Base-by-base conservation (phyloP, 257 asterid species). In the Oldenlandia corymbosa region DNA sequence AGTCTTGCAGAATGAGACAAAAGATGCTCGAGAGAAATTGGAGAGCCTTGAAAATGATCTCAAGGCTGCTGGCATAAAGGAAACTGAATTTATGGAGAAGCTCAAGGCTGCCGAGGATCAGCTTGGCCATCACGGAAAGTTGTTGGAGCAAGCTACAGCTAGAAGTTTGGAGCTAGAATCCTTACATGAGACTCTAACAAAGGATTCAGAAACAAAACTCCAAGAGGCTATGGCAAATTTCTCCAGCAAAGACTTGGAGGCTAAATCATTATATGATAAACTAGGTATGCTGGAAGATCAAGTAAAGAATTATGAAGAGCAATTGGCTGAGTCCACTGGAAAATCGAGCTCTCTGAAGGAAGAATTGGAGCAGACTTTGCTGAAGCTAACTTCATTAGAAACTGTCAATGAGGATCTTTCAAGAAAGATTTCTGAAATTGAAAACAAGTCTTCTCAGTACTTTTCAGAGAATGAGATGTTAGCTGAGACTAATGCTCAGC, bases 21-120 rank as follows among this genome's bases (percentile, higher is more conserved):
- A 59, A 64, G 56, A 64, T 64, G 73, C 94, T 39, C 91, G 76
- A 59, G 79, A 82, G 82, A 81, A 62, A 72, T 60, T 89, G 72
- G 93, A 84, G 64, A 75, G 79, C 77, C 69, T 82, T 7, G 96
- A 89, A 56, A 79, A 73, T 63, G 91, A 85, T 58, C 83, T 92
- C 27, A 77, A 66, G 67, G 81, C 76, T 69, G 73, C 88, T 62
- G 87, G 69, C 28, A 58, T 69, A 67, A 89, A 78, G 70, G 94
- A 92, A 63, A 67, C 71, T 39, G 85, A 78, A 67, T 74, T 78
- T 43, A 61, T 67, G 62, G 86, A 79, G 76, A 87, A 85, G 84
- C 96, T 89, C 16, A 86, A 83, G 79, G 73, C 78, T 59, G 86
- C 89, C 0, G 95, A 91, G 76, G 94, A 86, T 67, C 82, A 81